These are phyloP conservation scores for Aspergillus ustus DNA, from an alignment of 2,329 filamentous ascomycete genomes.

Conservation along the genomic window DNA sequence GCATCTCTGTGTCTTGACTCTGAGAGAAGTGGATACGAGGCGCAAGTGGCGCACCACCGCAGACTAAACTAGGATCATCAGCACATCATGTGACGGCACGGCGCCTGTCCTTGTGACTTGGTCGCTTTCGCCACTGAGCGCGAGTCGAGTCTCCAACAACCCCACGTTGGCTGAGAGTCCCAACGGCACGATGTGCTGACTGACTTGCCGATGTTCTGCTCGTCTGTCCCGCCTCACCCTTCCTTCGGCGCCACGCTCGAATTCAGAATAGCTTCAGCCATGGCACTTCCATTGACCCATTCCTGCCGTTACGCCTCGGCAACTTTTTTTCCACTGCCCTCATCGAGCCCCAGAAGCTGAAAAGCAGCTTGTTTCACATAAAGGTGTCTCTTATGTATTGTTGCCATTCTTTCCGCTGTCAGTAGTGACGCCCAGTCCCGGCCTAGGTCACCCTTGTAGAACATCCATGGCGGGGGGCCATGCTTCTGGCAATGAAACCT, in stretches of 20 bases:
- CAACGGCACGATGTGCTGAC: not conserved
- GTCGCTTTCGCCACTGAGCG: conserved; percentile 12
- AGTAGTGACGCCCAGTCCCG: not conserved
- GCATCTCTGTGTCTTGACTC: not conserved
- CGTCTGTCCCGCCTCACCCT: not conserved
- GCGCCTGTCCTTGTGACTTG: conserved; percentile 29
- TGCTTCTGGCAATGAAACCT: conserved; percentile 7
- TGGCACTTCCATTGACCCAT: not conserved
- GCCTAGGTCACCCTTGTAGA: conserved; percentile 3
- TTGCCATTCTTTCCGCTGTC: not conserved
- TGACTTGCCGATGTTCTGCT: conserved; percentile 1
- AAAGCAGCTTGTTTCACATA: conserved; percentile 1
- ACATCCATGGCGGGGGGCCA: conserved; percentile 3
- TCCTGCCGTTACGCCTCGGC: conserved; percentile 17
- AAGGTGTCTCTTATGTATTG: not conserved
- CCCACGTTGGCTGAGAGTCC: conserved; percentile 5
- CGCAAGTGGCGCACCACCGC: not conserved
- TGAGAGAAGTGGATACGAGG: not conserved
- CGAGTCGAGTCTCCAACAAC: not conserved
- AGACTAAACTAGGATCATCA: conserved; percentile 18
- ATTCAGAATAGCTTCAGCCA: conserved; percentile 1
- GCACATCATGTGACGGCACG: conserved; percentile 29
- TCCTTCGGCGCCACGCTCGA: conserved; percentile 10
- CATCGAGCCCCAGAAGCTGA: conserved; percentile 1
- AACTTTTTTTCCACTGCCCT: conserved; percentile 8